These are phyloP conservation scores for Boletus rex-veris DNA, from an alignment of 768 basidiomycete genomes.

Conservation along the genomic window DNA sequence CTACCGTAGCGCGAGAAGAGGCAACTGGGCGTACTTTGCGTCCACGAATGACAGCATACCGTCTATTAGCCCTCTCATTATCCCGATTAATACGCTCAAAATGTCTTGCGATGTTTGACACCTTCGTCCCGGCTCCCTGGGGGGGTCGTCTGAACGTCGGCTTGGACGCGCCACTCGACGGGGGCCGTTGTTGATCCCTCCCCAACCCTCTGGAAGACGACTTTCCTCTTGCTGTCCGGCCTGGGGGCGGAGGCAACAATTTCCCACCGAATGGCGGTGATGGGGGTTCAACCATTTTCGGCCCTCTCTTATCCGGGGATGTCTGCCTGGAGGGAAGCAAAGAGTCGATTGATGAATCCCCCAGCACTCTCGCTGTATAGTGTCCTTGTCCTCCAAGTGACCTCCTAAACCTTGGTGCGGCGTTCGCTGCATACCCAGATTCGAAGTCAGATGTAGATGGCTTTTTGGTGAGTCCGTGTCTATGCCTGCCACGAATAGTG, in stretches of 20 bases:
- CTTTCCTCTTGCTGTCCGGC: slow-evolving; percentile 39
- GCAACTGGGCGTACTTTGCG: slow-evolving; percentile 88
- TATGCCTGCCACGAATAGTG: slow-evolving; percentile 46
- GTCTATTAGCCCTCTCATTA: slow-evolving; percentile 66
- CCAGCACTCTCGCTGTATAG: slow-evolving; percentile 50
- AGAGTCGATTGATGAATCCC: slow-evolving; percentile 50
- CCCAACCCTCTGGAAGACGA: slow-evolving; percentile 29
- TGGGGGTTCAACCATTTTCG: slow-evolving; percentile 35
- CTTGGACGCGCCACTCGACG: slow-evolving; percentile 38
- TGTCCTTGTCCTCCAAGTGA: slow-evolving; percentile 33
- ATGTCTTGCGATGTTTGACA: slow-evolving; percentile 85
- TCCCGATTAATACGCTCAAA: slow-evolving; percentile 84
- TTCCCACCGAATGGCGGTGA: slow-evolving; percentile 25
- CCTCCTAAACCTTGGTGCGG: slow-evolving; percentile 73
- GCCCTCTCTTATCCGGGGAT: slow-evolving; percentile 69
- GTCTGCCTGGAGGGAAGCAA: slow-evolving; percentile 56
- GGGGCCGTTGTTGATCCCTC: slow-evolving; percentile 45
- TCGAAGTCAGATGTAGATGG: slow-evolving; percentile 83
- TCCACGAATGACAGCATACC: slow-evolving; percentile 83
- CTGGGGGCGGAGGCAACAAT: slow-evolving; percentile 26
- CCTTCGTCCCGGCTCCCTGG: slow-evolving; percentile 57
- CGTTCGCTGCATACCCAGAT: slow-evolving; percentile 88
- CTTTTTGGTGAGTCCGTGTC: slow-evolving; percentile 45
- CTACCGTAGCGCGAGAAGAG: slow-evolving; percentile 81
- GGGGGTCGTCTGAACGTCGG: slow-evolving; percentile 53